Percentiles rank a stretch among this genome's conserved stretches.
Conservation (phyloP, 1,139 yeast genomes). For the Pichia sp. region DNA sequence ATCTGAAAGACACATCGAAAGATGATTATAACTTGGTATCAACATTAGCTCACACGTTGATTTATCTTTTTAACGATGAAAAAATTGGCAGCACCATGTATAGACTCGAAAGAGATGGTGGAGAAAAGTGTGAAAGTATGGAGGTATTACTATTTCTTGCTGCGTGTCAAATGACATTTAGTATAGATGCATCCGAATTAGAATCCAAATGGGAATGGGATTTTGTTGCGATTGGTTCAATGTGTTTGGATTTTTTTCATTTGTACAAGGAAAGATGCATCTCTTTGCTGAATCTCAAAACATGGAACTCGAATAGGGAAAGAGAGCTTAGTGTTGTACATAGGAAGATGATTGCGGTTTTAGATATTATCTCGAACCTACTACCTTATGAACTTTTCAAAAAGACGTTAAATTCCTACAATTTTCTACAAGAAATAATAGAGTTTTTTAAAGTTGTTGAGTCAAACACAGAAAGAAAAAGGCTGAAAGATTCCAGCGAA, state of each 20-base stretch:
- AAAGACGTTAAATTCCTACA: conserved; percentile 48
- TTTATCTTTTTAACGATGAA: conserved; percentile 11
- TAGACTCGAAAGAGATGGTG: conserved; percentile 5
- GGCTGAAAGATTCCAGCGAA: conserved; percentile 27
- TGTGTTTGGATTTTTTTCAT: conserved; percentile 37
- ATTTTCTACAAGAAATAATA: conserved; percentile 44
- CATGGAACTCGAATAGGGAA: conserved; percentile 14
- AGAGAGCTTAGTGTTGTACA: conserved; percentile 16
- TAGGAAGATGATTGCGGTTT: conserved; percentile 26
- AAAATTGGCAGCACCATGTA: conserved; percentile 8
- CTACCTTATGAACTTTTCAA: conserved; percentile 49
- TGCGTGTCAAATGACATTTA: conserved; percentile 13
- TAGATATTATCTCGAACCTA: conserved; percentile 53
- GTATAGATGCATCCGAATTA: neutral
- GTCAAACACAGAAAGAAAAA: conserved; percentile 40
- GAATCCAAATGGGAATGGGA: conserved; percentile 5
- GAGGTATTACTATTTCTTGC: conserved; percentile 7
- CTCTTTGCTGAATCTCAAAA: conserved; percentile 17
- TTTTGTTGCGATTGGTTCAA: conserved; percentile 12
- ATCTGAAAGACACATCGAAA: neutral
- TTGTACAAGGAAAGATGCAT: conserved; percentile 19
- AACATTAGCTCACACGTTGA: conserved; percentile 8
- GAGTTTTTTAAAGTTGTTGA: conserved; percentile 47
- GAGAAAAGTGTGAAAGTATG: neutral
- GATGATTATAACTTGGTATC: conserved; percentile 7